Percentiles rank a stretch among this genome's conserved stretches.
Conservation (phyloP, 1,139 yeast species). For the Hyphopichia pseudoburtonii region DNA sequence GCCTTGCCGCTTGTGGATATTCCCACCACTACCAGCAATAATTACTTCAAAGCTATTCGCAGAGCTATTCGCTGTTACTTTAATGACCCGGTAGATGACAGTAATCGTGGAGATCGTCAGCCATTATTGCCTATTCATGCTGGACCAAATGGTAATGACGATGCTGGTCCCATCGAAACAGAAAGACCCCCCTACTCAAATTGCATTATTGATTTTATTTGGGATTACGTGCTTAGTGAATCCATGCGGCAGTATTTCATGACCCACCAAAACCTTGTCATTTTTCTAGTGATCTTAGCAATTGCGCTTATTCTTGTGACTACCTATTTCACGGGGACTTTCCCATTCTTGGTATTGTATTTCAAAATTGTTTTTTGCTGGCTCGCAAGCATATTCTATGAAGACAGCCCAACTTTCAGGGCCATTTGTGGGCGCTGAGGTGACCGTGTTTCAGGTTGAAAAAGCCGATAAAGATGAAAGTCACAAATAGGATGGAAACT, state of each 20-base stretch:
- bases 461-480: background rate
- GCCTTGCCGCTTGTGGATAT: background rate
- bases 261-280: constrained; percentile 8
- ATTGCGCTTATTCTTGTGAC: background rate
- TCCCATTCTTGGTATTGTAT: constrained; percentile 9
- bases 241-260: constrained; percentile 24
- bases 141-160: background rate
- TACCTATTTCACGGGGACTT: constrained; percentile 18
- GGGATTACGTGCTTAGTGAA: constrained; percentile 16
- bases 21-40: too few relatives aligned
- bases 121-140: constrained; percentile 19
- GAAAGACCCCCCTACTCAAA: constrained; percentile 11
- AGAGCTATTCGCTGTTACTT: constrained; percentile 13
- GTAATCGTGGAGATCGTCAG: constrained; percentile 22
- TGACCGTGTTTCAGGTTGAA: background rate
- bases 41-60: constrained; percentile 15
- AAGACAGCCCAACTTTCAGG: constrained; percentile 2
- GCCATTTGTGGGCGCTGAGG: background rate
- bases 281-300: background rate
- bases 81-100: constrained; percentile 19
- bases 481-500: too few relatives aligned
- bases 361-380: constrained; percentile 16
- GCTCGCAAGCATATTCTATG: constrained; percentile 7
- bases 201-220: constrained; percentile 17
- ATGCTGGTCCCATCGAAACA: background rate